Base-by-base conservation (phyloP, 305 asterid species). In the Fraxinus xanthoxyloides region DNA sequence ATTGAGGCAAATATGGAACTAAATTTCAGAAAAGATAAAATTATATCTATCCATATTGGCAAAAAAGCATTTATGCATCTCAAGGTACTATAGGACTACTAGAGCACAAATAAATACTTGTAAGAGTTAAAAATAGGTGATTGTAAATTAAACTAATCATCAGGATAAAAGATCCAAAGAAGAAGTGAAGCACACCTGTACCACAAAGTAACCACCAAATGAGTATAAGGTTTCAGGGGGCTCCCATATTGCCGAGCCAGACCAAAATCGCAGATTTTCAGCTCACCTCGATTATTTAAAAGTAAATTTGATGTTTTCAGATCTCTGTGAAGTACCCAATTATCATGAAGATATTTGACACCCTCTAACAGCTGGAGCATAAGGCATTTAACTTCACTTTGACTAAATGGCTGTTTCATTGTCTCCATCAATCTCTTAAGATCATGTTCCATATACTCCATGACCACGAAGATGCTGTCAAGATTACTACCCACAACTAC, bases 371-470 rank as follows among this genome's bases (percentile, higher is more conserved):
- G 96, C 89, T 93, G 98, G 80, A 91, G 93, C 98, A 95, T 91
- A 77, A 95, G 96, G 83, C 98, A 92, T 88, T 95, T 95, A 74
- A 92, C 99, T 87, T 95, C 99, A 89, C 97, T 92, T 80, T 92
- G 95, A 84, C 92, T 95, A 81, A 88, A 95, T 1, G 93, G 97
- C 78, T 94, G 97, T 80, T 87, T 91, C 93, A 94, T 95, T 77
- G 95, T 85, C 89, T 94, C 96, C 94, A 95, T 91, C 82, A 95
- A 82, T 80, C 85, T 96, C 88, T 91, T 94, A 59, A 95, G 92
- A 86, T 95, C 99, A 83, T 94, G 98, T 86, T 95, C 99, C 99
- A 95, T 93, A 89, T 95, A 95, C 88, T 95, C 98, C 99, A 95
- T 95, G 83, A 91, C 97, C 98, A 94, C 89, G 87, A 85, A 95